Evolutionary conservation across 2,329 filamentous ascomycete species (phyloP).

Genomic region (Penicillium occitanis): DNA sequence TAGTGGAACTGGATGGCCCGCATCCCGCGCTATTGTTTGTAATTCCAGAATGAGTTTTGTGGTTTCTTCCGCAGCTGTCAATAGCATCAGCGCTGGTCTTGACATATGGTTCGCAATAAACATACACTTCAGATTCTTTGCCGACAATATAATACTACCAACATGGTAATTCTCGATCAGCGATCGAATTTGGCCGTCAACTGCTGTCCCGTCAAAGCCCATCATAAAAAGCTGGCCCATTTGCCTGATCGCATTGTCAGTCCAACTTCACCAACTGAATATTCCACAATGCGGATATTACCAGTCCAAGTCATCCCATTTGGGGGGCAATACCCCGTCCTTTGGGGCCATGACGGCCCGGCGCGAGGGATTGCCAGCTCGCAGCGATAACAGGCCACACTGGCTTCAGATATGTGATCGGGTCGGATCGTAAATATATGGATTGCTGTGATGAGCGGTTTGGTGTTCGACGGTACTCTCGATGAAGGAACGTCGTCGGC

Average conservation of each 20-base stretch:
- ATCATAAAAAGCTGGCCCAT: conserved; percentile 64
- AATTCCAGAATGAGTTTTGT: conserved; percentile 85
- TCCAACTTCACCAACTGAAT: background rate
- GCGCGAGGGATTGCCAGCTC: conserved; percentile 35
- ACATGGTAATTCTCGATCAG: conserved; percentile 71
- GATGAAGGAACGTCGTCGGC: background rate
- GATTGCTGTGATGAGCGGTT: background rate
- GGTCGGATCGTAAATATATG: background rate
- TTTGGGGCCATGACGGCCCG: conserved; percentile 42
- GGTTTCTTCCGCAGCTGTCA: conserved; percentile 81
- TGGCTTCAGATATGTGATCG: background rate
- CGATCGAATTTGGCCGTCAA: conserved; percentile 62
- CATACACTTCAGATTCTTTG: conserved; percentile 66
- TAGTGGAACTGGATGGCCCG: conserved; percentile 84
- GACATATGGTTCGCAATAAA: conserved; percentile 33
- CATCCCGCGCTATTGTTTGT: conserved; percentile 85
- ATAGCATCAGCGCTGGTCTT: conserved; percentile 27
- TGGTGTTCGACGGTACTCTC: background rate
- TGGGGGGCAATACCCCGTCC: conserved; percentile 43
- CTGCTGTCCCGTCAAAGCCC: conserved; percentile 65
- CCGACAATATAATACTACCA: conserved; percentile 72
- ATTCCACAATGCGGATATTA: conserved; percentile 49
- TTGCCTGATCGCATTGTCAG: conserved; percentile 59
- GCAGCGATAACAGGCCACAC: background rate
- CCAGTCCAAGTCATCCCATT: conserved; percentile 44